Base-by-base conservation (phyloP, 208 protist genomes). In the Acanthamoeba royreba region DNA sequence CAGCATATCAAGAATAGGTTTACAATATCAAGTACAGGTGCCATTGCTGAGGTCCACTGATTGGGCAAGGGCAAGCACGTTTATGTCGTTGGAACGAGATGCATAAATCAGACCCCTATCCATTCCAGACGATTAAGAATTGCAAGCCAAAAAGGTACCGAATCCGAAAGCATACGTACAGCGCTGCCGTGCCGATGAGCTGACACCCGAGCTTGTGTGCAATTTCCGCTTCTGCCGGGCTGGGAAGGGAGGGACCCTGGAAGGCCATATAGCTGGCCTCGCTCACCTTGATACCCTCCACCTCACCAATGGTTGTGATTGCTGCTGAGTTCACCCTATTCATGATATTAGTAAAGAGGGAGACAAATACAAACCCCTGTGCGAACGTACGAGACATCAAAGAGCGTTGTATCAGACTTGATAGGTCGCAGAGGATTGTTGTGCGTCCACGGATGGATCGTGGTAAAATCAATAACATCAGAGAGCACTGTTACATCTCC, bases 181-280 rank as follows among this genome's bases (percentile, higher is more conserved):
- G 31, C 8, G 53, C 52, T 8, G 88, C 28, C n/a, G 45, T 72
- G 88, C 88, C 88, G 31, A 81, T 38, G 33, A 81, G 88, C 9
- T 88, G 88, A 45, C 40, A 72, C 40, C 61, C 88, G 35, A 92
- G 15, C 40, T 74, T 33, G 53, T 42, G 40, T 13, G 66, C 88
- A 33, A 92, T 92, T 38, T 52, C 88, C 1, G 45, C 47, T 55
- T 92, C 88, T 13, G 88, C 58, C 4, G 61, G 8, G 66, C 35
- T 92, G 7, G 88, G 88, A 19, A 92, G 63, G 35, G 52, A 55
- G 25, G 88, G 88, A 2, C 88, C 88, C 33, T 72, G 58, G 61
- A 92, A 92, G 66, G 88, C 88, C 66, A 92, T 81, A 46, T 92
- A 92, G 5, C 35, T 7, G 43, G 53, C 85, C 52, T 66, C 42